These are phyloP conservation scores for Coniochaeta prunicola DNA, from an alignment of 2,329 filamentous ascomycete genomes.

Conservation along the genomic window DNA sequence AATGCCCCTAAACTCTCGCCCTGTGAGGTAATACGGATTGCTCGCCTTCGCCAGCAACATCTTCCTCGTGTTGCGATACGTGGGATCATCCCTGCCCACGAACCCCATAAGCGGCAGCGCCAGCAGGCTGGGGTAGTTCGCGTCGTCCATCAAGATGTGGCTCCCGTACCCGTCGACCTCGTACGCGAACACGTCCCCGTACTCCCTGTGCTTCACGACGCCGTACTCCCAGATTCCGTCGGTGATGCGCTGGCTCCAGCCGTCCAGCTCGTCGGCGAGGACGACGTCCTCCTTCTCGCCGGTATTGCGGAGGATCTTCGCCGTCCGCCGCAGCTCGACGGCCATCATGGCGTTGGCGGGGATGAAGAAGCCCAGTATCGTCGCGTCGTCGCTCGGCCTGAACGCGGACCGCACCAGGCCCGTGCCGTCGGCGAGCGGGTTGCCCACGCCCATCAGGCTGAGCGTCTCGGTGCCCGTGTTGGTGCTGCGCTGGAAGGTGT, in stretches of 20 bases:
- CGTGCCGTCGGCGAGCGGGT: constrained; percentile 78
- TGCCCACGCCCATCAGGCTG: constrained; percentile 74
- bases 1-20: constrained; percentile 74
- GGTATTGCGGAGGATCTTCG: constrained; percentile 57
- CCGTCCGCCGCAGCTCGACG: constrained; percentile 72
- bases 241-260: constrained; percentile 55
- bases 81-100: constrained; percentile 51
- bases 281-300: constrained; percentile 40
- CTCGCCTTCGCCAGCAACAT: constrained; percentile 65
- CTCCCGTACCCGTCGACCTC: constrained; percentile 86
- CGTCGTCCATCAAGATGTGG: constrained; percentile 80
- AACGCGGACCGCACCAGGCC: constrained; percentile 88
- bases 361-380: constrained; percentile 90
- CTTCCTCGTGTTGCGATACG: constrained; percentile 82
- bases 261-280: constrained; percentile 47
- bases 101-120: constrained; percentile 76
- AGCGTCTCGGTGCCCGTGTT: constrained; percentile 85
- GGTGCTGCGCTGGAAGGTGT: constrained; percentile 81
- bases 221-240: constrained; percentile 80
- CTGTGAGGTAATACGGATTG: constrained; percentile 85
- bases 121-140: constrained; percentile 76
- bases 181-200: constrained; percentile 75
- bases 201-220: constrained; percentile 67
- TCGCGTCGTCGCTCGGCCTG: constrained; percentile 89
- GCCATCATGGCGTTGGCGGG: constrained; percentile 96